Evolutionary conservation across 2,329 filamentous ascomycete species (phyloP), one percentile per base, ranked within the genome.

Genomic region (Fusarium compactum): DNA sequence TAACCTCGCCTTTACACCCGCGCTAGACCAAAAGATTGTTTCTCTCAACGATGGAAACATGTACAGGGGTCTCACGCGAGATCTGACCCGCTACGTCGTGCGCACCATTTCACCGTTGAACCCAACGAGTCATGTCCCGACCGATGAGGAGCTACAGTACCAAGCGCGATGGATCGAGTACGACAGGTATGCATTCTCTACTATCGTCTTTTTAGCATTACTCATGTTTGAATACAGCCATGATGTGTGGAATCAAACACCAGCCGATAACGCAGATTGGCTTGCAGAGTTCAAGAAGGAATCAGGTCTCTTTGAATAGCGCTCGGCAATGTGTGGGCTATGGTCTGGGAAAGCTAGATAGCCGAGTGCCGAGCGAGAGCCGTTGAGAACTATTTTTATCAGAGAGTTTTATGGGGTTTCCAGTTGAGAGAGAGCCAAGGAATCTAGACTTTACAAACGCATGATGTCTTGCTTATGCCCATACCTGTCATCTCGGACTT

Each of bases 111-210:
- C 72, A 18, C 78, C 66, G 51, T 75, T 71, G 11, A 78, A 78
- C 14, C 76, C 76, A 3, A 72, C 71, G 52, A 76, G 56, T 16
- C 74, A 76, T 4, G 54, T 79, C 0, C 79, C 80, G 1, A 80
- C 78, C 0, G 80, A 82, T 20, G 76, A 77, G 8, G 79, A 82
- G 34, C 60, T 82, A 1, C 70, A 79, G 22, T 65, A 72, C 9
- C 76, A 81, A 59, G 80, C 79, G 3, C 72, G 77, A 2, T 76
- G 74, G 58, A 79, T 81, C 27, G 56, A 76, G 32, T 75, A 72
- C 7, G 77, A 78, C 22, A 75, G 76, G 76, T 77, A 5, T 6
- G 24, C 24, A 24, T 24, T 24, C 24, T 24, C 24, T 24, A 24
- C 24, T 6, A 24, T 24, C 6, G 24, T 24, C 6, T 24, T 24